Evolutionary conservation across 78 protist species (phyloP).

Genomic region (Isochrysis galbana): DNA sequence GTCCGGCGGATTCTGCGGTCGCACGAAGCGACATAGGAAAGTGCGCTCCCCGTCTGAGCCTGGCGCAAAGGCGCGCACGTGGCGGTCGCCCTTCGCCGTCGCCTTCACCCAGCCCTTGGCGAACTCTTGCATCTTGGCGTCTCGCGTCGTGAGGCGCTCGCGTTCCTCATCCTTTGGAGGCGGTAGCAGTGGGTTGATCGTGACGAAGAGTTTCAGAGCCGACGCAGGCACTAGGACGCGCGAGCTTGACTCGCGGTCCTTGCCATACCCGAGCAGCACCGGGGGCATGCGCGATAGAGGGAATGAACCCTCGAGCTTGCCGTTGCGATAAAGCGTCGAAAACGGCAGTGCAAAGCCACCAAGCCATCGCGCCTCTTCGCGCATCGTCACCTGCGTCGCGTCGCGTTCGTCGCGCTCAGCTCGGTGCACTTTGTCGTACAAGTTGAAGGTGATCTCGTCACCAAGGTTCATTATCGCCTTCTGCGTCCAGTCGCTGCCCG

Average conservation of each 20-base stretch:
- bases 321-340: background rate
- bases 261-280: background rate
- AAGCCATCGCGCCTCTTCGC: background rate
- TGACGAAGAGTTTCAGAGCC: background rate
- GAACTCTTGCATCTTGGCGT: background rate
- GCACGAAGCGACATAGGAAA: background rate
- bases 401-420: background rate
- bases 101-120: background rate
- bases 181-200: background rate
- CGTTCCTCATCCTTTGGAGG: background rate
- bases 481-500: background rate
- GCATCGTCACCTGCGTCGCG: background rate
- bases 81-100: background rate
- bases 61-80: background rate
- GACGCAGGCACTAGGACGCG: background rate
- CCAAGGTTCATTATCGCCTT: background rate
- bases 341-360: background rate
- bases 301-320: background rate
- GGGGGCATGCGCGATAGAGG: background rate
- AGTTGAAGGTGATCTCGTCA: background rate
- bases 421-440: background rate
- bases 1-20: background rate
- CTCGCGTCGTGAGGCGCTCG: background rate
- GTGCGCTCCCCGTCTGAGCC: background rate
- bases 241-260: background rate